Evolutionary conservation across 1,284 basidiomycete species (phyloP).

Genomic region (Sporisorium iseilematis-ciliati): DNA sequence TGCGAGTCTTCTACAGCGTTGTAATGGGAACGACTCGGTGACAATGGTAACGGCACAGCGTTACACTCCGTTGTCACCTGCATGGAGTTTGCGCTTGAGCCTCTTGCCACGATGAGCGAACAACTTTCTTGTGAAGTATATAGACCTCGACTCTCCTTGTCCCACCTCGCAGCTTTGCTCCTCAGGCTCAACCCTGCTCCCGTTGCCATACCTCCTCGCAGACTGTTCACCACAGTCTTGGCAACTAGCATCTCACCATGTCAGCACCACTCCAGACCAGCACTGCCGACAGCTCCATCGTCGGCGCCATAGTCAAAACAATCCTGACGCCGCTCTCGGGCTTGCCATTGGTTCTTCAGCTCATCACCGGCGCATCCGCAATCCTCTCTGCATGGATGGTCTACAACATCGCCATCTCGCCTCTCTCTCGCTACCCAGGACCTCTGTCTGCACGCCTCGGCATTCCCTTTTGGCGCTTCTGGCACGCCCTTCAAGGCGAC

Average conservation of each 20-base stretch:
- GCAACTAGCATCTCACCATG: slow-evolving; percentile 9
- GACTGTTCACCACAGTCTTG: slow-evolving; percentile 21
- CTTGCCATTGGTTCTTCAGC: slow-evolving; percentile 19
- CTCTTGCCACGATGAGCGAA: background rate
- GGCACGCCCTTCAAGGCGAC: slow-evolving; percentile 43
- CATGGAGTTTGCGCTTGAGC: background rate
- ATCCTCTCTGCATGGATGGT: slow-evolving; percentile 32
- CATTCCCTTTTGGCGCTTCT: slow-evolving; percentile 54
- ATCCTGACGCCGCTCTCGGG: slow-evolving; percentile 22
- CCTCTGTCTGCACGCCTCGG: slow-evolving; percentile 49
- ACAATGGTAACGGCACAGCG: background rate
- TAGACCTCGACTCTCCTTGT: background rate
- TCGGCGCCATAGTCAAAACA: slow-evolving; percentile 19
- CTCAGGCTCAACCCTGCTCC: slow-evolving; percentile 19
- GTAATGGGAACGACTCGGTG: background rate
- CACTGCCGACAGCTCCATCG: slow-evolving; percentile 26
- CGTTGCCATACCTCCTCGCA: background rate
- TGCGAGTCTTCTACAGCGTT: background rate
- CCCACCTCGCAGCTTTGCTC: background rate
- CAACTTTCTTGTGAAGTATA: slow-evolving; percentile 11
- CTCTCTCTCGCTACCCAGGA: slow-evolving; percentile 50
- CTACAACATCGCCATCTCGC: slow-evolving; percentile 47
- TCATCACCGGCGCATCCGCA: slow-evolving; percentile 7
- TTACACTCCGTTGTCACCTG: background rate
- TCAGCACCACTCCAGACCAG: slow-evolving; percentile 9